phyloP scores from a whole-genome alignment of 768 basidiomycete genomes.

The Termitomyces sp. region DNA sequence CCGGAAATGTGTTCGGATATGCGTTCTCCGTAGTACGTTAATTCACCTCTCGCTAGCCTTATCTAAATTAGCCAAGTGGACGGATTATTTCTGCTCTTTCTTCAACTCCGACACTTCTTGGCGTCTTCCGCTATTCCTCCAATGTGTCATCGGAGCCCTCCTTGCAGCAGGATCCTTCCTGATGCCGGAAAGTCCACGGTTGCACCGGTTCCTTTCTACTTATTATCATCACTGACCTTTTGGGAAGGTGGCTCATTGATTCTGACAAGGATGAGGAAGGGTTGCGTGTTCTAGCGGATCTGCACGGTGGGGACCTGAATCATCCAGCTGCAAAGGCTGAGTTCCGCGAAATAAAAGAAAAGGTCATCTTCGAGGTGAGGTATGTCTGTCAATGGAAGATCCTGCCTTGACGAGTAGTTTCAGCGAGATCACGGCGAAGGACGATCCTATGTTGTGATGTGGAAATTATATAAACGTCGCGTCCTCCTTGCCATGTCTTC shows the following conservation, averaged over 20 bases:
- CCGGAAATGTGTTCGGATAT: constrained; percentile 84
- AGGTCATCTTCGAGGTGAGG: constrained; percentile 64
- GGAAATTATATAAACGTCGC: constrained; percentile 80
- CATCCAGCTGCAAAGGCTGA: constrained; percentile 70
- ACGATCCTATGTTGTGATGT: constrained; percentile 76
- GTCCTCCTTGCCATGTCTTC: constrained; percentile 95
- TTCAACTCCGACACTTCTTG: constrained; percentile 77
- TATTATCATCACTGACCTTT: background rate
- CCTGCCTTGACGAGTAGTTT: background rate
- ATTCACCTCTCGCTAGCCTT: background rate
- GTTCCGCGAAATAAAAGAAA: constrained; percentile 85
- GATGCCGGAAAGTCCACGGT: constrained; percentile 86
- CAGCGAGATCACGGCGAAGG: constrained; percentile 78
- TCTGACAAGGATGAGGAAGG: constrained; percentile 82
- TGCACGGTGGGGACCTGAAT: constrained; percentile 79
- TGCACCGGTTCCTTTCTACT: background rate
- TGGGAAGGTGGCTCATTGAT: constrained; percentile 83
- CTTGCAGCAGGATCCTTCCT: constrained; percentile 74
- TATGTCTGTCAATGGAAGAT: background rate
- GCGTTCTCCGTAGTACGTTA: constrained; percentile 72
- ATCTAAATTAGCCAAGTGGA: constrained; percentile 52
- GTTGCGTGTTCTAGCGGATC: constrained; percentile 79
- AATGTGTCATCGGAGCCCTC: constrained; percentile 77
- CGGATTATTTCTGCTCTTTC: constrained; percentile 87
- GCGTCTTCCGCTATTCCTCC: constrained; percentile 80